Evolutionary conservation across 2,329 filamentous ascomycete species (phyloP), one percentile per base, ranked within the genome.

Genomic region (Botryotinia convoluta): DNA sequence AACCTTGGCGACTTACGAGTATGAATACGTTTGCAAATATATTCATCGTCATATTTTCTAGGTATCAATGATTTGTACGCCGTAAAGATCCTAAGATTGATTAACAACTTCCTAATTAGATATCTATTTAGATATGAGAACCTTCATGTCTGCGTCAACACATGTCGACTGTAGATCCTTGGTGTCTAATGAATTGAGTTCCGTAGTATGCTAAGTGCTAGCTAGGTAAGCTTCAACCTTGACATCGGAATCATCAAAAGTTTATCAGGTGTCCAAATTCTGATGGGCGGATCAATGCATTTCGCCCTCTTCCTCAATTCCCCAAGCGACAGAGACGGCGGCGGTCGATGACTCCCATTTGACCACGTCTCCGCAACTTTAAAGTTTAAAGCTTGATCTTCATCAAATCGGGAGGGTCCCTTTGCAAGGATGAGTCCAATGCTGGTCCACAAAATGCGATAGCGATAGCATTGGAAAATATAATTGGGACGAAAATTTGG

Each of bases 331-430:
- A 57, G 35, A 59, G 29, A 71, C 10, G 9, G n/a, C 42, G 57
- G 10, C 57, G 45, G 45, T 16, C 18, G 45, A 68, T 68, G 48
- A 54, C 18, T 51, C 35, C 45, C 51, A 68, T 22, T 68, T 29
- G 64, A 68, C 26, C 26, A 68, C 26, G 22, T 54, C 64, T 68
- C 69, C 69, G 42, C 57, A 71, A 71, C 69, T 63, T 29, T 71
- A 48, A 63, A 71, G 29, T 9, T 63, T 48, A 70, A 68, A 70
- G n/a, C 37, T 32, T 44, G 37, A 44, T 45, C 37, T 37, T 12
- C n/a, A 37, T 48, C 68, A 62, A 48, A 62, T 29, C 39, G 57
- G 42, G 54, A 29, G 35, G 42, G 29, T 48, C 57, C 68, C 42
- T 48, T 29, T 63, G 29, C 42, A 62, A 61, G 39, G 57, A 63